These are phyloP conservation scores for Cunninghamia lanceolata DNA, from an alignment of 75 land plant species.

Conservation along the genomic window DNA sequence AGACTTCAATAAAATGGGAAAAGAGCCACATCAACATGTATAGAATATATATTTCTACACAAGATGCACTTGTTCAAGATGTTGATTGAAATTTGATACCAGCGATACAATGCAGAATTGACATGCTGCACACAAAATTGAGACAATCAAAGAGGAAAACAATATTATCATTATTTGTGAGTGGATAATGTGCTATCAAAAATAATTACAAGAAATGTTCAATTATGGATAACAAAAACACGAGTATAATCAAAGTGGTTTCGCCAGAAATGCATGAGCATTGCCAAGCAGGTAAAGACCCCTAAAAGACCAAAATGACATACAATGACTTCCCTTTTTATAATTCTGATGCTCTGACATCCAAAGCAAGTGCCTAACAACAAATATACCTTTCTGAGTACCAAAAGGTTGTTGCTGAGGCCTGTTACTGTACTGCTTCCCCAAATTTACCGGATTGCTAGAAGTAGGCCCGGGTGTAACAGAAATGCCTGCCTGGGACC, in stretches of 20 bases:
- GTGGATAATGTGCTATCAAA: not conserved
- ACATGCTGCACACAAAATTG: not conserved
- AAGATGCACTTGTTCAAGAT: not conserved
- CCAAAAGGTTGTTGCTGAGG: constrained; percentile 34
- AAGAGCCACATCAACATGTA: not conserved
- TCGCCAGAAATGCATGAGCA: not conserved
- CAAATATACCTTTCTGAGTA: constrained; percentile 40
- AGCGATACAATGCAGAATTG: not conserved
- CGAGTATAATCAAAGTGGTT: not conserved
- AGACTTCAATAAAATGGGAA: not conserved
- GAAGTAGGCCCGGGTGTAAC: not conserved
- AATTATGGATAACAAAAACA: not conserved
- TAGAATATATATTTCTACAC: not conserved
- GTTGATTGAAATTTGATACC: not conserved
- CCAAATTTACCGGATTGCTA: constrained; percentile 17
- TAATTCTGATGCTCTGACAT: not conserved
- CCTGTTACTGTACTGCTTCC: constrained; percentile 25
- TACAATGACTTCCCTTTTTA: not conserved
- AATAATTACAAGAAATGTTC: not conserved
- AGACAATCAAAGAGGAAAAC: not conserved
- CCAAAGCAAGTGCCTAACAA: not conserved
- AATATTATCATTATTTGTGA: not conserved
- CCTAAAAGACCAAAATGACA: not conserved
- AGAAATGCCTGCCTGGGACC: constrained; percentile 6
- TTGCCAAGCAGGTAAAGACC: not conserved